Evolutionary conservation across 1,284 basidiomycete species (phyloP), one percentile per base, ranked within the genome.

Genomic region (Cystobasidium pallidum): DNA sequence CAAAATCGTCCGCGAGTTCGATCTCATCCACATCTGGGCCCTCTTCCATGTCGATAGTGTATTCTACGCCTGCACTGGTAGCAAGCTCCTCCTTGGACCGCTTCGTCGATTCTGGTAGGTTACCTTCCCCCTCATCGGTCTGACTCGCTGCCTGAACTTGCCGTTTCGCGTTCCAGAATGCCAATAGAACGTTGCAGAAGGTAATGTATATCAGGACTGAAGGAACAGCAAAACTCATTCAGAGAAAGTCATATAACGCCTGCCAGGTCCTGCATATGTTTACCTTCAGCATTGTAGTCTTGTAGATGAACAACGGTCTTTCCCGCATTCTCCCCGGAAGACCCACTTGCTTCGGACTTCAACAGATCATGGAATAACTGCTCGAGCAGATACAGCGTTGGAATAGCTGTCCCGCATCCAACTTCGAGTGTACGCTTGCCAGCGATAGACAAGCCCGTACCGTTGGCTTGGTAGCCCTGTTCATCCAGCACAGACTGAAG

Each of bases 401-500:
- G 94, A 0, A 96, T 80, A 0, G 90, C 91, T 0, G 95, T 97
- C 6, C 95, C 95, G 79, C 95, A 98, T 0, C 95, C 95, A 62
- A 97, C 90, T 85, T 91, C 91, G 4, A 92, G 77, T 1, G 90
- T 79, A 0, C 84, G 81, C 75, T 83, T 85, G 0, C 87, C 86
- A 3, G 76, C 47, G 8, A 78, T 71, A 11, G n/a, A 32, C 11
- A 43, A 10, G 17, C 55, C 3, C 21, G 47, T 36, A 21, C 57
- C 19, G 45, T 64, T 21, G 63, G 58, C 11, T 17, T 26, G 24
- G 41, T 67, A 39, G 51, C 72, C 47, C 52, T 55, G 28, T 24
- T 43, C 43, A 66, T 66, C 34, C 10, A 72, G 43, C 1, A 34
- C 59, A 26, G 43, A 32, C 68, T 71, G 36, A 6, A 19, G n/a